phyloP scores from a whole-genome alignment of 2,329 filamentous ascomycete species.

The Amylocarpus encephaloides region DNA sequence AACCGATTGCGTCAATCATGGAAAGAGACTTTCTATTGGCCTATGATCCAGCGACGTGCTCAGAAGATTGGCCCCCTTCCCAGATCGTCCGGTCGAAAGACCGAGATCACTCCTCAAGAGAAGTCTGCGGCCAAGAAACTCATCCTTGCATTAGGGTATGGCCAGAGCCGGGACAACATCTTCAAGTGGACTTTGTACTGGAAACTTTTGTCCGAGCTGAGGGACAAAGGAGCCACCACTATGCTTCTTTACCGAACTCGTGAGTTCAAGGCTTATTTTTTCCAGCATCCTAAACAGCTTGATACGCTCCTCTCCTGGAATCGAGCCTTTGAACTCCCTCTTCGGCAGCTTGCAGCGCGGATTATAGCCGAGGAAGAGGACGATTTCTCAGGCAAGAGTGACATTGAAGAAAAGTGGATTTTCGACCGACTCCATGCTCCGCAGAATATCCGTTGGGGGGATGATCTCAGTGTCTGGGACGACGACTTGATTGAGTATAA shows the following conservation, averaged over 20 bases:
- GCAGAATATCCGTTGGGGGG: slow-evolving; percentile 5
- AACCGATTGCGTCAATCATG: slow-evolving; percentile 3
- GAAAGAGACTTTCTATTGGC: slow-evolving; percentile 19
- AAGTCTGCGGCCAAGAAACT: slow-evolving; percentile 14
- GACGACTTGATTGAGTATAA: slow-evolving; percentile 8
- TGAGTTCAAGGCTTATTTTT: slow-evolving; percentile 16
- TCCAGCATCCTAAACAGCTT: slow-evolving; percentile 5
- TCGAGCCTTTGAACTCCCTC: slow-evolving; percentile 8
- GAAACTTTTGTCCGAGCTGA: slow-evolving; percentile 17
- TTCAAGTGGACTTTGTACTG: slow-evolving; percentile 18
- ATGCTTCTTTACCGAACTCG: slow-evolving; percentile 16
- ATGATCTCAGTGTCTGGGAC: slow-evolving; percentile 12
- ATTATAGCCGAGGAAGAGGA: slow-evolving; percentile 9
- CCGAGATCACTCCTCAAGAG: slow-evolving; percentile 16
- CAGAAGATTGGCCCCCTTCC: slow-evolving; percentile 19
- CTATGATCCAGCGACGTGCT: slow-evolving; percentile 15
- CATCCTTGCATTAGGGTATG: slow-evolving; percentile 8
- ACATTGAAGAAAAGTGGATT: slow-evolving; percentile 16
- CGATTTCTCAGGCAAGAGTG: slow-evolving; percentile 17
- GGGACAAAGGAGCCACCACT: slow-evolving; percentile 6
- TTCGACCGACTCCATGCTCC: slow-evolving; percentile 14
- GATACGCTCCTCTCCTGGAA: slow-evolving; percentile 11
- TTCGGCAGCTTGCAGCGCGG: slow-evolving; percentile 8
- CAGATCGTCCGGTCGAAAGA: slow-evolving; percentile 5
- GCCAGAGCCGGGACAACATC: slow-evolving; percentile 10